Evolutionary conservation across 495 filamentous ascomycete species (phyloP), one percentile per base, ranked within the genome.

Genomic region (Lepidopterella palustris): DNA sequence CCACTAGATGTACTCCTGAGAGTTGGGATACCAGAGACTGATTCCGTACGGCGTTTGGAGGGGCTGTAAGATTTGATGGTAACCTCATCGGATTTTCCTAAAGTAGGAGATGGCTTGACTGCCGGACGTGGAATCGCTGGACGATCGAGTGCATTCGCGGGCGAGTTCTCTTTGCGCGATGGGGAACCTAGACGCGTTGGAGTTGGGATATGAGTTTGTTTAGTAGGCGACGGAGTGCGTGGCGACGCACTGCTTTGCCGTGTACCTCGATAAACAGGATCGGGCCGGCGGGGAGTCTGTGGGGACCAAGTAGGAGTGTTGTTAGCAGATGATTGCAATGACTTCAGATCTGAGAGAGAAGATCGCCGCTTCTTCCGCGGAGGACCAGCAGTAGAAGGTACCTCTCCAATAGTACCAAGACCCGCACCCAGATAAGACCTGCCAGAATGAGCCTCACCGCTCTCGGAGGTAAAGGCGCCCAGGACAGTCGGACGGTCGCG

Each of bases 311-410:
- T 59, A 49, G 65, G 65, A 0, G 61, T 45, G 56, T 64, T 25
- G 45, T 68, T 56, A 61, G 60, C 53, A 58, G 31, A 32, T 25
- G 47, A 18, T 53, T 67, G 64, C 57, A 67, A 67, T 24, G 76
- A 78, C 67, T 88, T 87, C 26, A 98, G 76, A 68, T 98, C 93
- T 15, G 90, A 95, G 23, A 98, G 73, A 23, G 92, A 97, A 72
- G 91, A 96, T 64, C 93, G 85, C 60, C 93, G 80, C 74, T 95
- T 97, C 74, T 86, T 89, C 64, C 84, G 79, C 68, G 79, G 59
- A 31, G 76, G 66, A 57, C 77, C 82, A 28, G 65, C 60, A 31
- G 68, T 69, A 47, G 67, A 58, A 21, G 68, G 58, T 52, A 67
- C 59, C 65, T 80, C 79, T 52, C 72, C 73, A 63, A 79, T 78